These are phyloP conservation scores for Teunomyces panamensis DNA, from an alignment of 805 yeast genomes.

Conservation along the genomic window DNA sequence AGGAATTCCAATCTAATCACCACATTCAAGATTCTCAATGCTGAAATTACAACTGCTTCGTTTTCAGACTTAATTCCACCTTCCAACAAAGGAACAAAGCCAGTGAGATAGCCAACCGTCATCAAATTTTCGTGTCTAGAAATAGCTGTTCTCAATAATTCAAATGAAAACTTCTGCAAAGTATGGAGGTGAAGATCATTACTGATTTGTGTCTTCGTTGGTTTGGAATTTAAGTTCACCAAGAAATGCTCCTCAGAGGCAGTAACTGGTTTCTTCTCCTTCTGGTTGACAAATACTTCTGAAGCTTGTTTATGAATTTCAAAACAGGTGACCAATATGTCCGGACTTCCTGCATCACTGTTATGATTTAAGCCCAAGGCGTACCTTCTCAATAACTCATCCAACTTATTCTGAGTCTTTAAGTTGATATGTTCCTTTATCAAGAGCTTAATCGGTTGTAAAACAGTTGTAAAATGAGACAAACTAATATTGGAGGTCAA, in stretches of 20 bases:
- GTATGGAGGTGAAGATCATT: slow-evolving; percentile 55
- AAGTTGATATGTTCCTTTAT: slow-evolving; percentile 61
- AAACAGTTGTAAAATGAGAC: slow-evolving; percentile 50
- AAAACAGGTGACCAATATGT: slow-evolving; percentile 66
- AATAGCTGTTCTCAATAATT: slow-evolving; percentile 68
- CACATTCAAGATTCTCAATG: slow-evolving; percentile 60
- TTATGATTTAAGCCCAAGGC: slow-evolving; percentile 79
- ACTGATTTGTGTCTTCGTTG: slow-evolving; percentile 51
- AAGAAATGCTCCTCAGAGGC: slow-evolving; percentile 63
- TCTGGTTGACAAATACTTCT: slow-evolving; percentile 13
- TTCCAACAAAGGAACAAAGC: slow-evolving; percentile 73
- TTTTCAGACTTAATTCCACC: slow-evolving; percentile 59
- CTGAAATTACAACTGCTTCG: slow-evolving; percentile 72
- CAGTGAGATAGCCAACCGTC: slow-evolving; percentile 58
- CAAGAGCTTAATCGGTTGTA: slow-evolving; percentile 65
- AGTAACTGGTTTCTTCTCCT: slow-evolving; percentile 23
- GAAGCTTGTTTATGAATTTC: slow-evolving; percentile 63
- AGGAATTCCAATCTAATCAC: slow-evolving; percentile 63
- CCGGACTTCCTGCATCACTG: slow-evolving; percentile 51
- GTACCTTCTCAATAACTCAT: slow-evolving; percentile 73
- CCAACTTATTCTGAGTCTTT: slow-evolving; percentile 70
- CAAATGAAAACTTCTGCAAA: slow-evolving; percentile 74
- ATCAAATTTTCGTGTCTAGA: slow-evolving; percentile 59
- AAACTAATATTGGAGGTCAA: slow-evolving; percentile 64
- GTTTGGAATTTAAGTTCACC: slow-evolving; percentile 67